These are phyloP conservation scores for Cyberlindnera japonica DNA, from an alignment of 805 yeast genomes.

Conservation along the genomic window DNA sequence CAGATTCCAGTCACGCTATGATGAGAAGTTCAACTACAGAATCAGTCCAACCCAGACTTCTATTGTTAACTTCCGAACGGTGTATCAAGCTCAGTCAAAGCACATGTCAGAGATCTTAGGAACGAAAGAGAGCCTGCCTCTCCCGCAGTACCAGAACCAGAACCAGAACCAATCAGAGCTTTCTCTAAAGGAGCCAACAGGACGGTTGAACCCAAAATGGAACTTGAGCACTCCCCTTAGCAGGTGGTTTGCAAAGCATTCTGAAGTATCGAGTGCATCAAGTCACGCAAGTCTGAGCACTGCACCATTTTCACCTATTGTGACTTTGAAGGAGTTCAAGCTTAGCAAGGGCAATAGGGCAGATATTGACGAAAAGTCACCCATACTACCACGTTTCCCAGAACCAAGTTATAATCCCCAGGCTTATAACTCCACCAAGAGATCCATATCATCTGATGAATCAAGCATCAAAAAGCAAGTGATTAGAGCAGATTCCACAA, in stretches of 20 bases:
- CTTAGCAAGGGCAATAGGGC: conserved; percentile 15
- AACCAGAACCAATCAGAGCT: conserved; percentile 13
- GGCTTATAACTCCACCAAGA: conserved; percentile 6
- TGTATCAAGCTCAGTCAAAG: conserved; percentile 16
- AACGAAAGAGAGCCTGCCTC: neutral
- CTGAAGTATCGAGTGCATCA: conserved; percentile 10
- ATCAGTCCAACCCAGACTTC: conserved; percentile 11
- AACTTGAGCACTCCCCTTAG: conserved; percentile 26
- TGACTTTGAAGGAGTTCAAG: conserved; percentile 25
- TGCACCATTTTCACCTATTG: conserved; percentile 23
- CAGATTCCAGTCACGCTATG: conserved; percentile 18
- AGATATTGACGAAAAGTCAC: conserved; percentile 17
- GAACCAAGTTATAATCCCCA: conserved; percentile 13
- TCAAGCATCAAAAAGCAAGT: conserved; percentile 14
- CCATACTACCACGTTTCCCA: conserved; percentile 25
- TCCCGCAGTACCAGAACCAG: conserved; percentile 1
- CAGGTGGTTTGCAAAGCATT: conserved; percentile 26
- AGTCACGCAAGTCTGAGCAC: conserved; percentile 23
- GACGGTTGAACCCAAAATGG: conserved; percentile 19
- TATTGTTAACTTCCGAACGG: conserved; percentile 15
- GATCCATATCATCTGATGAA: conserved; percentile 7
- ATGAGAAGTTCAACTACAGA: conserved; percentile 25
- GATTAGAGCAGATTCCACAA: conserved; percentile 8
- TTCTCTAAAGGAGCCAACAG: conserved; percentile 20
- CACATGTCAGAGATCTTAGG: neutral